Base-by-base conservation (phyloP, 208 protist species). In the Leishmania tropica region DNA sequence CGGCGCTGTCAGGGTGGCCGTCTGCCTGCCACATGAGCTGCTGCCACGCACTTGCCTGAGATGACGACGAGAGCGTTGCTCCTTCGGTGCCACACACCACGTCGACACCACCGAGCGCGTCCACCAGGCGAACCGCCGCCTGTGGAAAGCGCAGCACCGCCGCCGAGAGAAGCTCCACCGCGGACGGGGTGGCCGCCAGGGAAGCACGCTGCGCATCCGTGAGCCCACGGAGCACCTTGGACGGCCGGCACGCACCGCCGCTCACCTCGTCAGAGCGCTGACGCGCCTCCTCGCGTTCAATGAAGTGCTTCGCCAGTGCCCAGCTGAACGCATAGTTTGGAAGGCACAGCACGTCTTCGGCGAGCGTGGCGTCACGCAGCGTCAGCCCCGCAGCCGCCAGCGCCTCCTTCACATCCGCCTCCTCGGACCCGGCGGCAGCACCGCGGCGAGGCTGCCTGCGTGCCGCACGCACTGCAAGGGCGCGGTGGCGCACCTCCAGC, bases 321-420 rank as follows among this genome's bases (percentile, higher is more conserved):
- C 87, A 94, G 81, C 92, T 95, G 75, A 97, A 96, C 79, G 89
- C 88, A 67, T 92, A 94, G 75, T 89, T 90, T 6, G 94, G 94
- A 62, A 96, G 84, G n/a, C 81, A 79, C 47, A 53, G 78, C 60
- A 90, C 73, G 48, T 76, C 68, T 47, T 87, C 51, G 21, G 82
- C 87, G 37, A 90, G 86, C 3, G 81, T 45, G 48, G 21, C 60
- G 51, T 83, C 74, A 37, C 35, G 7, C 79, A 62, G 1, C 3
- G 37, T 67, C 37, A 54, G 48, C 31, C 17, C 37, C 19, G 64
- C 60, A 5, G 67, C 81, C 2, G 21, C 37, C 78, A 76, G n/a
- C 60, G 76, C 76, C 62, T 70, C 71, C 79, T 17, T 48, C 64
- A 54, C 76, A 28, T 77, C 60, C 62, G 64, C 40, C 28, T 70